These are phyloP conservation scores for Camellia sinensis DNA, from an alignment of 148 eudicot species.

Conservation along the genomic window DNA sequence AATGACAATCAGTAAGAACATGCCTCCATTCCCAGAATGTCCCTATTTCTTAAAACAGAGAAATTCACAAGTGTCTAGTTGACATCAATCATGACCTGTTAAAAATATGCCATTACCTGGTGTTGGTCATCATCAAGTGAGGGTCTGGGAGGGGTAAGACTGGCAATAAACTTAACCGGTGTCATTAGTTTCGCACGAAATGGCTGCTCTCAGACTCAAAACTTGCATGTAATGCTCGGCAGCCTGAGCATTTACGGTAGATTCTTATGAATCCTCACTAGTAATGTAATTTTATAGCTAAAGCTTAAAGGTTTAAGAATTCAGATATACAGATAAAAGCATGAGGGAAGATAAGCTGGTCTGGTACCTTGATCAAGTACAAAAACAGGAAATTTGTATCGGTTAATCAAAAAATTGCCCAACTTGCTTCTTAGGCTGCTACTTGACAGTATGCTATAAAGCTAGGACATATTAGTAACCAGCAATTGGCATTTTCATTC, in stretches of 20 bases:
- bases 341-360: neutral
- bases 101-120: neutral
- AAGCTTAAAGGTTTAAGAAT: neutral
- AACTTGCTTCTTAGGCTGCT: too few species aligned
- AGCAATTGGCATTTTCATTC: neutral
- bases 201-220: neutral
- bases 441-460: neutral
- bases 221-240: neutral
- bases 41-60: neutral
- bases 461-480: neutral
- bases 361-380: neutral
- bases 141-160: neutral
- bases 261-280: neutral
- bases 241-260: neutral
- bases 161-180: neutral
- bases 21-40: too few species aligned
- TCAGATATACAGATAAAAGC: neutral
- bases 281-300: neutral
- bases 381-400: neutral
- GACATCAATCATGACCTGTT: neutral
- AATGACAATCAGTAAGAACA: too few species aligned
- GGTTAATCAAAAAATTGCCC: neutral
- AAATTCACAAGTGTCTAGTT: neutral
- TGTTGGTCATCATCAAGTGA: neutral
- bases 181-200: neutral